phyloP scores from a whole-genome alignment of 1,284 basidiomycete species.

The Meripilus lineatus region DNA sequence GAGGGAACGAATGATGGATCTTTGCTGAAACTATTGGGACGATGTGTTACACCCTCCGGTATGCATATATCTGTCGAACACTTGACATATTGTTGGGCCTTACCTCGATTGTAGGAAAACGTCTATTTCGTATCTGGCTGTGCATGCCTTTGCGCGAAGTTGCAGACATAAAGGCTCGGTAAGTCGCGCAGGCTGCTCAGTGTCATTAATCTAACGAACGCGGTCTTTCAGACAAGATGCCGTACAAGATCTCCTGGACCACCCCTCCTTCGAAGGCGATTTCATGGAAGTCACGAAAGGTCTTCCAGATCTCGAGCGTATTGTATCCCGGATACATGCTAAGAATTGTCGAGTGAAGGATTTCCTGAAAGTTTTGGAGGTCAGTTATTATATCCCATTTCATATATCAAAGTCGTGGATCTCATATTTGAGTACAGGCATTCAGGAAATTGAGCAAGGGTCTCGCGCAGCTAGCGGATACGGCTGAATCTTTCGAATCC shows the following conservation, averaged over 20 bases:
- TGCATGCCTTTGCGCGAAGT: constrained; percentile 83
- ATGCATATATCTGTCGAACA: constrained; percentile 18
- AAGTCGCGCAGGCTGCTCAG: constrained; percentile 12
- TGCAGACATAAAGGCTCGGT: constrained; percentile 85
- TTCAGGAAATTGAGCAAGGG: constrained; percentile 73
- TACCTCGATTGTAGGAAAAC: constrained; percentile 76
- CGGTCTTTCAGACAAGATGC: constrained; percentile 70
- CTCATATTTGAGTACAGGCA: constrained; percentile 47
- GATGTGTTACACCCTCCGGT: constrained; percentile 90
- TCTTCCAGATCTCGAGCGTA: constrained; percentile 89
- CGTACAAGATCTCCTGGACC: constrained; percentile 81
- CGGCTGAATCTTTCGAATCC: constrained; percentile 71
- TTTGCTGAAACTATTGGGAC: constrained; percentile 75
- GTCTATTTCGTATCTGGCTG: constrained; percentile 92
- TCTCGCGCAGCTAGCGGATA: constrained; percentile 56
- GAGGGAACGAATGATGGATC: constrained; percentile 91
- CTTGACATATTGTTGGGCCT: neutral
- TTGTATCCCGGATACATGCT: constrained; percentile 91
- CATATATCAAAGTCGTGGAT: no score
- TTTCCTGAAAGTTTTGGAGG: constrained; percentile 78
- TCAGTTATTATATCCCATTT: constrained; percentile 24
- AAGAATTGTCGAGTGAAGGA: constrained; percentile 83
- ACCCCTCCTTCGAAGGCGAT: constrained; percentile 69
- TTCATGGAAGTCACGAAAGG: constrained; percentile 77
- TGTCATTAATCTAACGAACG: neutral